Evolutionary conservation across 1,284 basidiomycete species (phyloP), one percentile per base, ranked within the genome.

Genomic region (Naganishia albida): DNA sequence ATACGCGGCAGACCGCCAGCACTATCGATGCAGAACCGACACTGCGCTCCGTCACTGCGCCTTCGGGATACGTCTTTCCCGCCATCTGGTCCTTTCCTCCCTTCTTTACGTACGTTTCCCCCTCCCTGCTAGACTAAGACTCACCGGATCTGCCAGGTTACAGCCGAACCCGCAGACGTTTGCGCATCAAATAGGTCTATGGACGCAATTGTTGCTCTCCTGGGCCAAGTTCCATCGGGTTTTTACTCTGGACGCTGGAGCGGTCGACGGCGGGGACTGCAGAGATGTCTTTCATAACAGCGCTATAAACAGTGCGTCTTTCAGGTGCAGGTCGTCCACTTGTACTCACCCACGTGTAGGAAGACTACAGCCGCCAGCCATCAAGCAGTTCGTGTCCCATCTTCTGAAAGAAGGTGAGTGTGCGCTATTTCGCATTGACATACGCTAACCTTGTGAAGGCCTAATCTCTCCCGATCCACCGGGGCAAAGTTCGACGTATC

Each of bases 1-100:
- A 51, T 7, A 18, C 49, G 15, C 15, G 25, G 8, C 49, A 51
- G 38, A 23, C 53, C n/a, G 23, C 34, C 13, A 55, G 23, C 20
- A 18, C 53, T 8, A 18, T 34, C 34, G 38, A 39, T 10, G 2
- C 53, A 10, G 25, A 42, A 56, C 18, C 60, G 25, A 51, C 60
- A 15, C 25, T 62, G n/a, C 49, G 51, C 7, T 39, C 49, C 7
- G 50, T 52, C 8, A 73, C 64, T 13, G 65, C 72, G 7, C 2
- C 72, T 1, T 67, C 70, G 7, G 77, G 77, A 16, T 83, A 80
- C 69, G 70, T 70, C 30, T 80, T 74, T 54, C 83, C 83, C 0
- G 73, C 81, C 0, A 78, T 83, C 54, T 82, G 80, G 77, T 78
- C 76, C n/a, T 84, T 83, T 67, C 82, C 83, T 1, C 83, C 83